Base-by-base conservation (phyloP, 108 stramenopile genomes). In the Nannochloropsis oceanica region DNA sequence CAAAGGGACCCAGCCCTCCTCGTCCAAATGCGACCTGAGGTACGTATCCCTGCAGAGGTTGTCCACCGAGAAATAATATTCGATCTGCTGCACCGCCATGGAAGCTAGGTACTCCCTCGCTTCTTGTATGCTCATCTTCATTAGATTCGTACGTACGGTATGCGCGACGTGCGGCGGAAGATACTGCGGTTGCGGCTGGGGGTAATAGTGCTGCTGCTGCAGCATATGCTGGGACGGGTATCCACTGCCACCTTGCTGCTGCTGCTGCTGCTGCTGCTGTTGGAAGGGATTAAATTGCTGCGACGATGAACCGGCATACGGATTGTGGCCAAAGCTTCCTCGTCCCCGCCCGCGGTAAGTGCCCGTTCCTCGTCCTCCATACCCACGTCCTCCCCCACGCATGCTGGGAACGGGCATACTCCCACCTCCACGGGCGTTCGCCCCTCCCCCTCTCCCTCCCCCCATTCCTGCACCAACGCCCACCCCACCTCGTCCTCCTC, bases 1-100 rank as follows among this genome's bases (percentile, higher is more conserved):
- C n/a, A 87, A 83, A 26, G 83, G 25, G 26, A 87, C 86, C 22
- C 43, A 87, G 26, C 79, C 89, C 82, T 91, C 89, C 44, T 89
- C 88, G 44, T 91, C 90, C 90, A 91, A 89, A 84, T 91, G 87
- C 25, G 90, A 89, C 18, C 85, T 42, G 43, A 91, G 87, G 80
- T 86, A 91, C 24, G 84, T 85, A 43, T 91, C 91, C 24, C 86
- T 50, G 43, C 84, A 83, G 44, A 91, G 82, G 83, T 91, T 91
- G 43, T 91, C 90, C 86, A 89, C 85, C 34, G 87, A 89, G 46
- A 91, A 91, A 79, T 91, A 91, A 84, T 90, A 91, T 44, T 91
- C 91, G 25, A 91, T 88, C 85, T 91, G 91, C 85, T 24, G 86
- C 25, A 86, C 85, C 18, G 87, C 85, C 87, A 89, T 73, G 24